These are phyloP conservation scores for Starmerella khaoyaiensis DNA, from an alignment of 805 yeast genomes.

Conservation along the genomic window DNA sequence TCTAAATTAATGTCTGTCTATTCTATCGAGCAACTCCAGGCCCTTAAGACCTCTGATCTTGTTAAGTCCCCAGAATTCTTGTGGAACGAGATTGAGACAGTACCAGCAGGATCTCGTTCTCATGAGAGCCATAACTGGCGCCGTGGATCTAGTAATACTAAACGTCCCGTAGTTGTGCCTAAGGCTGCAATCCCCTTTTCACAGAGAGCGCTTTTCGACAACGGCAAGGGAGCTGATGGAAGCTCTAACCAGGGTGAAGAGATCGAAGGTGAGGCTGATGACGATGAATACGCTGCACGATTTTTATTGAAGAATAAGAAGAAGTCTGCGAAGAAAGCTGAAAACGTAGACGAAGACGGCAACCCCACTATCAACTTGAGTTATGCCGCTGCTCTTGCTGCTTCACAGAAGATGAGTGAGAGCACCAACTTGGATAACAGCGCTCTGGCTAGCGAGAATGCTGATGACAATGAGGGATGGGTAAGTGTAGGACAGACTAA, in stretches of 20 bases:
- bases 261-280: slow-evolving; percentile 21
- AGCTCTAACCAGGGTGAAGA: slow-evolving; percentile 4
- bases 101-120: slow-evolving; percentile 6
- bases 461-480: slow-evolving; percentile 23
- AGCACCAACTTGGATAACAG: slow-evolving; percentile 7
- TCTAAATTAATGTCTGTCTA: slow-evolving; percentile 28
- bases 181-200: slow-evolving; percentile 21
- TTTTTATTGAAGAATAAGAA: slow-evolving; percentile 19
- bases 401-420: slow-evolving; percentile 19
- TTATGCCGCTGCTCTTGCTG: slow-evolving; percentile 23
- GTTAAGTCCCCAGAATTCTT: slow-evolving; percentile 25
- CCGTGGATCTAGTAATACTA: slow-evolving; percentile 16
- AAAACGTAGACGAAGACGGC: slow-evolving; percentile 11
- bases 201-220: slow-evolving; percentile 15
- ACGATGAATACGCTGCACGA: slow-evolving; percentile 24
- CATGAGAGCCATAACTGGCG: slow-evolving; percentile 12
- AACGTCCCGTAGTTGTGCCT: slow-evolving; percentile 20
- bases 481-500: slow-evolving; percentile 17
- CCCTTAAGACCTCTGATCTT: slow-evolving; percentile 22
- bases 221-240: slow-evolving; percentile 2
- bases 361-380: slow-evolving; percentile 18
- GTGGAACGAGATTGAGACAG: slow-evolving; percentile 22
- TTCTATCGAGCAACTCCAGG: slow-evolving; percentile 22
- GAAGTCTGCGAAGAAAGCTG: slow-evolving; percentile 8
- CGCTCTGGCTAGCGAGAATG: slow-evolving; percentile 13